phyloP scores from a whole-genome alignment of 2,329 filamentous ascomycete genomes.

The Chrysoporthe cubensis region DNA sequence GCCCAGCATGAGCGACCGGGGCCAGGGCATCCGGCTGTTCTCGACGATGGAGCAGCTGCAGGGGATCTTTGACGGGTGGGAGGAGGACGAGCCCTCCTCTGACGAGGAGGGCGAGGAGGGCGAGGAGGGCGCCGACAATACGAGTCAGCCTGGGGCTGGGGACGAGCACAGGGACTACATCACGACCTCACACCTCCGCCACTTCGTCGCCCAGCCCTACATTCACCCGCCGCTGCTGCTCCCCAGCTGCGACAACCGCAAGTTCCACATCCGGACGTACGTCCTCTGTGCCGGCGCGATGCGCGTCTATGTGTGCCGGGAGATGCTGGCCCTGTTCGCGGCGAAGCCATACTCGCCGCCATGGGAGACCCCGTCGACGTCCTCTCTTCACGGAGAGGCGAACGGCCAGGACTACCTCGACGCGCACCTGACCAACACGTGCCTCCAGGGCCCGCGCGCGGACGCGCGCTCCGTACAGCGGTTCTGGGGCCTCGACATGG shows the following conservation, averaged over 20 bases:
- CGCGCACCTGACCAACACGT: constrained; percentile 92
- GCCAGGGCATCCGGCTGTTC: constrained; percentile 91
- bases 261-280: constrained; percentile 95
- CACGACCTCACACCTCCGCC: constrained; percentile 86
- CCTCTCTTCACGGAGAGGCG: constrained; percentile 36
- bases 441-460: constrained; percentile 68
- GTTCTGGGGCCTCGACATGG: constrained; percentile 69
- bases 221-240: constrained; percentile 86
- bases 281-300: constrained; percentile 80
- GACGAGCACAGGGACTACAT: constrained; percentile 57
- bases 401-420: constrained; percentile 53
- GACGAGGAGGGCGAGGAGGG: constrained; percentile 66
- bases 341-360: constrained; percentile 73
- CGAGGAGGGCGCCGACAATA: constrained; percentile 36
- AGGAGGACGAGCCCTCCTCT: constrained; percentile 67
- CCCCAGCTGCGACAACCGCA: constrained; percentile 64
- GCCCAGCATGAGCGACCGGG: constrained; percentile 95
- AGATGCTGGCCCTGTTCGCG: constrained; percentile 94
- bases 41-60: constrained; percentile 83
- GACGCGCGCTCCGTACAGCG: constrained; percentile 64
- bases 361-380: constrained; percentile 38
- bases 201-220: constrained; percentile 96
- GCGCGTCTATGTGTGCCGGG: constrained; percentile 81
- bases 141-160: constrained; percentile 21
- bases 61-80: constrained; percentile 89